phyloP scores from a whole-genome alignment of 768 basidiomycete genomes.

The Podaxis rugospora region DNA sequence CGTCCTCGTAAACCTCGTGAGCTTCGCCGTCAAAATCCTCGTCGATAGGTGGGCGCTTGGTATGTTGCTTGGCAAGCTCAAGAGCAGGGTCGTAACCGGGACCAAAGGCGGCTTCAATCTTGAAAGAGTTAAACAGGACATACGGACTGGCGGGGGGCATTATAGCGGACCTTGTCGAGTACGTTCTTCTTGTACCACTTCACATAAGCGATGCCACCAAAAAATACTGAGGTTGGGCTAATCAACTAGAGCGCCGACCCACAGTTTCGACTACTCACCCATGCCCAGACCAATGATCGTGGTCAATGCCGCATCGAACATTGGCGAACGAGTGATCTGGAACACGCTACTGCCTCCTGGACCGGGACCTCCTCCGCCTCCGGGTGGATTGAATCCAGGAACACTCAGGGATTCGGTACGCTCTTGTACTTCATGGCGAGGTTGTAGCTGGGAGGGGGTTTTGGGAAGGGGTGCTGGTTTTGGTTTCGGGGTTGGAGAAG shows the following conservation, averaged over 20 bases:
- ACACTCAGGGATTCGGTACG: constrained; percentile 31
- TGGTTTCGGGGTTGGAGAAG: constrained; percentile 11
- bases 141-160: background rate
- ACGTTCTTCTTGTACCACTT: constrained; percentile 83
- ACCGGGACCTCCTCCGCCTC: constrained; percentile 26
- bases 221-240: constrained; percentile 43
- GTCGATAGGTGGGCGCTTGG: constrained; percentile 25
- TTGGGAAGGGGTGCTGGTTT: constrained; percentile 2
- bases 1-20: constrained; percentile 24
- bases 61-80: constrained; percentile 55
- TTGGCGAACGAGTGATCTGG: constrained; percentile 35
- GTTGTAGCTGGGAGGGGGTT: constrained; percentile 14
- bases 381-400: constrained; percentile 42
- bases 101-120: constrained; percentile 78
- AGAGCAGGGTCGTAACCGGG: constrained; percentile 83
- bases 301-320: constrained; percentile 53
- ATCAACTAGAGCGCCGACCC: background rate
- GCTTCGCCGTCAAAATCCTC: constrained; percentile 22
- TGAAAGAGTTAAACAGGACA: constrained; percentile 1
- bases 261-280: constrained; percentile 31
- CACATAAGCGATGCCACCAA: constrained; percentile 69
- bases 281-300: constrained; percentile 59
- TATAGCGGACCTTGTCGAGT: constrained; percentile 61
- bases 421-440: constrained; percentile 39
- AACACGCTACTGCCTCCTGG: constrained; percentile 28